Conservation (phyloP, 495 filamentous ascomycete species). For the Thozetella sp. region DNA sequence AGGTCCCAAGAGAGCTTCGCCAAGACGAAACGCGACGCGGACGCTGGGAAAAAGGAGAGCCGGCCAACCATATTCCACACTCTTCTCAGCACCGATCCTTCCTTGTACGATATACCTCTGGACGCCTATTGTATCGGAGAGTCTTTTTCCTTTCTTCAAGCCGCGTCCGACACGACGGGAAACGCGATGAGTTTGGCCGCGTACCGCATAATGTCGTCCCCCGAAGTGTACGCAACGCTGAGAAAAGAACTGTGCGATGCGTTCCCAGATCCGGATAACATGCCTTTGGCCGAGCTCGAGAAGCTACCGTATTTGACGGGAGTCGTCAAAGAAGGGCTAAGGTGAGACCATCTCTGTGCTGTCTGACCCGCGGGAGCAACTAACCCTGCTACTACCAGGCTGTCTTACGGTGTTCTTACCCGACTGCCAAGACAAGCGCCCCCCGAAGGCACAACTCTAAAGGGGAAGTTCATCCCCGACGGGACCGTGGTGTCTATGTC, state of each 20-base stretch:
- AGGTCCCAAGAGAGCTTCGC: neutral
- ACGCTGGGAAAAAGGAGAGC: slow-evolving; percentile 1
- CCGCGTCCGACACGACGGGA: slow-evolving; percentile 41
- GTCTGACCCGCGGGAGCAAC: neutral
- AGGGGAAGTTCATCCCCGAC: slow-evolving; percentile 7
- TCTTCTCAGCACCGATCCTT: slow-evolving; percentile 8
- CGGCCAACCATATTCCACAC: slow-evolving; percentile 11
- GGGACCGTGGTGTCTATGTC: slow-evolving; percentile 21
- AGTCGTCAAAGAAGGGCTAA: slow-evolving; percentile 26
- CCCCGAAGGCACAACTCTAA: slow-evolving; percentile 14
- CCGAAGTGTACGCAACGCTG: slow-evolving; percentile 26
- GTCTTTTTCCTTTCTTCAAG: slow-evolving; percentile 12
- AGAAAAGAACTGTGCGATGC: slow-evolving; percentile 27
- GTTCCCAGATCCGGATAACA: slow-evolving; percentile 28
- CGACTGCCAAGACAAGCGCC: slow-evolving; percentile 31
- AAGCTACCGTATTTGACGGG: slow-evolving; percentile 36
- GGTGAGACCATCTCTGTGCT: neutral
- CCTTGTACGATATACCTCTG: neutral
- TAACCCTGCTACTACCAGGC: too few relatives aligned
- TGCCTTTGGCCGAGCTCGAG: slow-evolving; percentile 13
- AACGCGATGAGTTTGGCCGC: slow-evolving; percentile 35
- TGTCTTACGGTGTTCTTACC: slow-evolving; percentile 16
- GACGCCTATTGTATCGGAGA: slow-evolving; percentile 2
- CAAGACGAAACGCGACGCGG: slow-evolving; percentile 5
- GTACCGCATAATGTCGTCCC: slow-evolving; percentile 31